phyloP scores from a whole-genome alignment of 345 rosid species.

The Draba incana region DNA sequence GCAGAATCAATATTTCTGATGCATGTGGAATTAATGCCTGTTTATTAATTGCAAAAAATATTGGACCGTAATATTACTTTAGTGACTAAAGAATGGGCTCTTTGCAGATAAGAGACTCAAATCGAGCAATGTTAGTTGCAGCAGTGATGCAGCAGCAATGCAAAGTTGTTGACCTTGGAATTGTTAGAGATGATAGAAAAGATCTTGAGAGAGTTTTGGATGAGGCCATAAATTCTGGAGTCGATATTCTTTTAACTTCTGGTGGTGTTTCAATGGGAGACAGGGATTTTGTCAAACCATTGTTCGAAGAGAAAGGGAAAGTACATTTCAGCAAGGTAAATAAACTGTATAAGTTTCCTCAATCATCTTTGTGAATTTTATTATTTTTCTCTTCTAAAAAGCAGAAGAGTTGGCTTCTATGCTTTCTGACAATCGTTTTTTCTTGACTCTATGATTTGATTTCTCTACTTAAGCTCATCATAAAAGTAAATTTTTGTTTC shows the following conservation, averaged over 20 bases:
- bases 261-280: constrained; percentile 99
- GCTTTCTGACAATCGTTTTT: neutral
- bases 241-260: constrained; percentile 82
- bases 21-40: constrained; percentile 15
- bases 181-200: constrained; percentile 71
- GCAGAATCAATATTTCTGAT: constrained; percentile 14
- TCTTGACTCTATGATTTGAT: constrained; percentile 10
- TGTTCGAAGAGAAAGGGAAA: constrained; percentile 73
- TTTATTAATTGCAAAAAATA: neutral
- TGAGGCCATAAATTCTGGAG: constrained; percentile 62
- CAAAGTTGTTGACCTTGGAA: constrained; percentile 82
- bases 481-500: constrained; percentile 38
- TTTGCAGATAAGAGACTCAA: constrained; percentile 93
- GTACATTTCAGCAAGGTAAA: constrained; percentile 76
- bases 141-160: constrained; percentile 83
- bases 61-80: constrained; percentile 25
- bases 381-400: constrained; percentile 11
- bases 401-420: constrained; percentile 9
- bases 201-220: constrained; percentile 71
- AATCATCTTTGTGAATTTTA: neutral
- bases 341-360: constrained; percentile 9
- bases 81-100: constrained; percentile 32
- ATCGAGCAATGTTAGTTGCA: constrained; percentile 85
- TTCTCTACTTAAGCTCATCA: constrained; percentile 15
- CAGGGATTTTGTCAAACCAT: constrained; percentile 87